Percentiles rank a stretch among this genome's conserved stretches.
Conservation (phyloP, 2,329 filamentous ascomycete genomes). For the Xylariaceae sp. region DNA sequence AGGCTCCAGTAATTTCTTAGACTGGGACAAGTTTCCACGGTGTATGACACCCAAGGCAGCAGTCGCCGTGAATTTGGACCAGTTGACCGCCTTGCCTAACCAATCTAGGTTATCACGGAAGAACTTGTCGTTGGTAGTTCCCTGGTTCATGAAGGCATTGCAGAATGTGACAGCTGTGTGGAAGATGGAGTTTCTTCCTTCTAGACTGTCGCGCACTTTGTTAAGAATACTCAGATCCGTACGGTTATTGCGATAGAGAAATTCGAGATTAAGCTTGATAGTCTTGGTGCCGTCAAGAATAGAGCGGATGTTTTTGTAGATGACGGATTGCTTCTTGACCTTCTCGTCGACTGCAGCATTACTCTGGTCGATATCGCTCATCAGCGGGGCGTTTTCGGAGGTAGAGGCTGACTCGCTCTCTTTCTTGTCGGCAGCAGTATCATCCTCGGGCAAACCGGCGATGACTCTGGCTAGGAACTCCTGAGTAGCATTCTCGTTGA, state of each 20-base stretch:
- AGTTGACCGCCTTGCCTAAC: conserved; percentile 97
- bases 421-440: conserved; percentile 38
- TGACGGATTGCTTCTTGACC: conserved; percentile 49
- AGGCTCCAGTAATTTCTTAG: conserved; percentile 86
- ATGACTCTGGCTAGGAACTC: conserved; percentile 91
- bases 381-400: conserved; percentile 45
- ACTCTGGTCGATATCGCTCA: conserved; percentile 45
- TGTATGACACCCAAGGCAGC: conserved; percentile 95
- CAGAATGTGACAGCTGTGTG: conserved; percentile 96
- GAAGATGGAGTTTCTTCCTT: conserved; percentile 96
- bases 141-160: conserved; percentile 99
- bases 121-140: conserved; percentile 96
- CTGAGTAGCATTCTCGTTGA: conserved; percentile 97
- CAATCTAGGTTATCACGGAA: conserved; percentile 97
- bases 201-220: conserved; percentile 91
- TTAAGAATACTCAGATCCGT: conserved; percentile 89
- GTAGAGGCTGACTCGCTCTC: conserved; percentile 46
- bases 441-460: conserved; percentile 63
- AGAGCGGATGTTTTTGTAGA: conserved; percentile 58
- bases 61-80: conserved; percentile 98
- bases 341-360: conserved; percentile 48
- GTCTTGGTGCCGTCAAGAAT: conserved; percentile 85
- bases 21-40: conserved; percentile 88
- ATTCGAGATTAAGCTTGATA: conserved; percentile 92
- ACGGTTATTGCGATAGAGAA: conserved; percentile 91